Conservation (phyloP, 257 asterid genomes). For the Gentiana macrophylla region DNA sequence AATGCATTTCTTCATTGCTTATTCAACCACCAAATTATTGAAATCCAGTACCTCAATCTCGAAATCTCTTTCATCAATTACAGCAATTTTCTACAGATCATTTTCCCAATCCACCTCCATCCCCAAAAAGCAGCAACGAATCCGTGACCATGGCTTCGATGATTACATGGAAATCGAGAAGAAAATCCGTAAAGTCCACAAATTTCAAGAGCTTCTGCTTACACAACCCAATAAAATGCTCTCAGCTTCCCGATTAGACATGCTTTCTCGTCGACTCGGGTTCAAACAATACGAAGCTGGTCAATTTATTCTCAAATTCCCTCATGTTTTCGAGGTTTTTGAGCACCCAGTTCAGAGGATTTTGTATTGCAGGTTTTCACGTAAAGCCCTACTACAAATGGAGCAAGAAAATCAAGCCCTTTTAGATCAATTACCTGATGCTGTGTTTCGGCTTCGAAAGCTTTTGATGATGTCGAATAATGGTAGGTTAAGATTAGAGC, state of each 20-base stretch:
- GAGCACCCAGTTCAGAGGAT: slow-evolving; percentile 92
- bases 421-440: slow-evolving; percentile 45
- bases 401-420: slow-evolving; percentile 60
- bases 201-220: slow-evolving; percentile 62
- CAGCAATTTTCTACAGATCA: slow-evolving; percentile 14
- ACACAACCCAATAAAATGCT: slow-evolving; percentile 53
- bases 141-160: slow-evolving; percentile 79
- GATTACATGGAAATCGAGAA: slow-evolving; percentile 80
- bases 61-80: background rate
- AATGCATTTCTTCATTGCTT: slow-evolving; percentile 15
- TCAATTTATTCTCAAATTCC: slow-evolving; percentile 63
- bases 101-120: slow-evolving; percentile 79
- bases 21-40: slow-evolving; percentile 6
- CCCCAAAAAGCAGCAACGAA: slow-evolving; percentile 60
- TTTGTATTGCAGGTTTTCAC: slow-evolving; percentile 55
- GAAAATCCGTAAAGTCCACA: slow-evolving; percentile 59
- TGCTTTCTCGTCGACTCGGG: slow-evolving; percentile 57
- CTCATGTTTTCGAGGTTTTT: slow-evolving; percentile 75
- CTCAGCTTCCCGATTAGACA: slow-evolving; percentile 52
- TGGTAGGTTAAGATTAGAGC: slow-evolving; percentile 68
- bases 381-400: slow-evolving; percentile 52
- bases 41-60: slow-evolving; percentile 3
- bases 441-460: slow-evolving; percentile 57
- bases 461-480: slow-evolving; percentile 55
- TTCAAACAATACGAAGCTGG: slow-evolving; percentile 68